phyloP scores from a whole-genome alignment of 768 basidiomycete species.

The Dentipellis sp. region DNA sequence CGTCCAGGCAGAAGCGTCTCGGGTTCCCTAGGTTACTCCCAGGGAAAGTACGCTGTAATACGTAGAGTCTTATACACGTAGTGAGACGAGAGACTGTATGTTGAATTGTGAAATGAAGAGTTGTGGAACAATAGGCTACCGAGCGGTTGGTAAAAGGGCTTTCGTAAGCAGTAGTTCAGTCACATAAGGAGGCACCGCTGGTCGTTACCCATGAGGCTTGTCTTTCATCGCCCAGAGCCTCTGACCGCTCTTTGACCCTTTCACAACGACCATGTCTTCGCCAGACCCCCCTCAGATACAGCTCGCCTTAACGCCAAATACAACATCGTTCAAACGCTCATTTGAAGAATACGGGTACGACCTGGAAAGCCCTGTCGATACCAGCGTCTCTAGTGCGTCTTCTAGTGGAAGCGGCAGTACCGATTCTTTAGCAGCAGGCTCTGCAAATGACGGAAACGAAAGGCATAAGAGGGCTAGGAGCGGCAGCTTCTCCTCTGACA shows the following conservation, averaged over 20 bases:
- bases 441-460: constrained; percentile 9
- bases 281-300: constrained; percentile 41
- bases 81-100: no score
- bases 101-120: no score
- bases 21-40: no score
- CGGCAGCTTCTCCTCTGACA: constrained; percentile 6
- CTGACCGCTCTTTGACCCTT: constrained; percentile 6
- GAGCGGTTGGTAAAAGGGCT: no score
- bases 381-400: constrained; percentile 9
- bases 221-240: not conserved
- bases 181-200: no score
- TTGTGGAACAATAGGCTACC: no score
- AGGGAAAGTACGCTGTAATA: no score
- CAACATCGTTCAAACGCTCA: constrained; percentile 51
- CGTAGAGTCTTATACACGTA: no score
- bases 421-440: constrained; percentile 6
- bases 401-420: constrained; percentile 20
- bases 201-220: not conserved
- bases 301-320: constrained; percentile 38
- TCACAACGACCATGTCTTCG: constrained; percentile 20
- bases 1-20: no score
- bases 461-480: constrained; percentile 14
- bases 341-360: constrained; percentile 52
- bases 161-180: no score
- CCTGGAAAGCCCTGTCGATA: constrained; percentile 34